These are phyloP conservation scores for Agaricales sp. DNA, from an alignment of 1,284 basidiomycete species.

Conservation along the genomic window DNA sequence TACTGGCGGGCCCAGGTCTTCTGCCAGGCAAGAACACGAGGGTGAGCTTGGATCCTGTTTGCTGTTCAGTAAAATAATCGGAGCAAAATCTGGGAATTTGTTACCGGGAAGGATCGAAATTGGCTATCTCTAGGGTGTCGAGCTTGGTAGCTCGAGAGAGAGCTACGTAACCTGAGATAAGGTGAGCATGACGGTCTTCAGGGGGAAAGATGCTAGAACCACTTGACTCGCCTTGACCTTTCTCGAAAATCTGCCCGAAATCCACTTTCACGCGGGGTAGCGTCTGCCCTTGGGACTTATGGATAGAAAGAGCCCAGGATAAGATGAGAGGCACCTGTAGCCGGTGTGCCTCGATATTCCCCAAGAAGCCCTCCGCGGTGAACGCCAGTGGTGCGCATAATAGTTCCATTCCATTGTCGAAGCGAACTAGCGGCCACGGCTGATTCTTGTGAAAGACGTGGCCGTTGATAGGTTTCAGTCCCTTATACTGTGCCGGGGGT, in stretches of 20 bases:
- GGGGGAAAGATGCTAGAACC: conserved; percentile 5
- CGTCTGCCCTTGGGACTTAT: conserved; percentile 13
- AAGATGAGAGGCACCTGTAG: conserved; percentile 1
- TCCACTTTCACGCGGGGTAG: conserved; percentile 29
- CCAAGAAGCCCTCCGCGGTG: not conserved
- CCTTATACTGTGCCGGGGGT: not conserved
- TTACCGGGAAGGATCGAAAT: conserved; percentile 70
- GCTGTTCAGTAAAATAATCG: not conserved
- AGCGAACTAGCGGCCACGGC: conserved; percentile 22
- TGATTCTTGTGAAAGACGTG: conserved; percentile 17
- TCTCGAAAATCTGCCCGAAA: conserved; percentile 63
- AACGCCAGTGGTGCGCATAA: not conserved
- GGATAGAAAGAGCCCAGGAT: not conserved
- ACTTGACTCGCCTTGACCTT: conserved; percentile 72
- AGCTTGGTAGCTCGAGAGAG: conserved; percentile 85
- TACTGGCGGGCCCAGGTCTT: no score
- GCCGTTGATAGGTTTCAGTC: conserved; percentile 2
- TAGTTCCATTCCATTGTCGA: not conserved
- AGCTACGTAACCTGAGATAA: conserved; percentile 81
- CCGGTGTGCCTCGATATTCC: conserved; percentile 1
- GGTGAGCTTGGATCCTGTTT: conserved; percentile 31
- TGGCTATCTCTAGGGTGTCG: conserved; percentile 73
- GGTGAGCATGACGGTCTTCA: conserved; percentile 8
- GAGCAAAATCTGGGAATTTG: conserved; percentile 1
- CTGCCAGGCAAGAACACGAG: conserved; percentile 20